phyloP scores from a whole-genome alignment of 2,329 filamentous ascomycete species.

The Basipetospora sp. region DNA sequence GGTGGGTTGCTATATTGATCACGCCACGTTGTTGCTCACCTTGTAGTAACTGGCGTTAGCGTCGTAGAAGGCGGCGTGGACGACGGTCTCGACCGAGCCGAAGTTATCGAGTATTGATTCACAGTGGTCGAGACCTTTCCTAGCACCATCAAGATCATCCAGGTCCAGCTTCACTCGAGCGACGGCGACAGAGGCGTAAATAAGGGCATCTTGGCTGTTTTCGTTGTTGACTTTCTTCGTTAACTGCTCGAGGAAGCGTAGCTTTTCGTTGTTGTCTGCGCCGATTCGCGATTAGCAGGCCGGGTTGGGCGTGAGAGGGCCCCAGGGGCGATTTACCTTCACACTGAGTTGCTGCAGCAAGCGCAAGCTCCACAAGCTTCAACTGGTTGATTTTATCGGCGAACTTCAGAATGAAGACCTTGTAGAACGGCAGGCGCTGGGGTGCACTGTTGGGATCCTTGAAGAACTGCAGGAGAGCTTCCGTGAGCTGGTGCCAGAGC shows the following conservation, averaged over 20 bases:
- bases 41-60: constrained; percentile 92
- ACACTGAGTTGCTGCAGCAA: constrained; percentile 77
- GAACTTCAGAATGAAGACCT: constrained; percentile 88
- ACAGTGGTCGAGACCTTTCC: constrained; percentile 73
- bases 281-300: too few relatives aligned
- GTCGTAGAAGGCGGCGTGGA: constrained; percentile 92
- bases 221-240: constrained; percentile 81
- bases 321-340: too few relatives aligned
- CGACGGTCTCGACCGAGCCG: constrained; percentile 86
- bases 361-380: constrained; percentile 80
- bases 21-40: constrained; percentile 21
- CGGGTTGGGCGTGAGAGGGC: too few relatives aligned
- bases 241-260: constrained; percentile 70
- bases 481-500: constrained; percentile 96
- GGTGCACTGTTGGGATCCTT: constrained; percentile 62
- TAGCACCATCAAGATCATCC: constrained; percentile 64
- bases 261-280: constrained; percentile 69
- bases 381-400: constrained; percentile 98
- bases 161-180: constrained; percentile 75
- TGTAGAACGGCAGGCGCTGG: constrained; percentile 81
- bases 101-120: constrained; percentile 82
- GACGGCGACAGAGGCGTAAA: constrained; percentile 83
- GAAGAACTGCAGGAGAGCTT: constrained; percentile 79
- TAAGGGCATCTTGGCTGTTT: constrained; percentile 85
- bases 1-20: neutral